Base-by-base conservation (phyloP, 169 alveolate genomes). In the Plasmodium malariae region DNA sequence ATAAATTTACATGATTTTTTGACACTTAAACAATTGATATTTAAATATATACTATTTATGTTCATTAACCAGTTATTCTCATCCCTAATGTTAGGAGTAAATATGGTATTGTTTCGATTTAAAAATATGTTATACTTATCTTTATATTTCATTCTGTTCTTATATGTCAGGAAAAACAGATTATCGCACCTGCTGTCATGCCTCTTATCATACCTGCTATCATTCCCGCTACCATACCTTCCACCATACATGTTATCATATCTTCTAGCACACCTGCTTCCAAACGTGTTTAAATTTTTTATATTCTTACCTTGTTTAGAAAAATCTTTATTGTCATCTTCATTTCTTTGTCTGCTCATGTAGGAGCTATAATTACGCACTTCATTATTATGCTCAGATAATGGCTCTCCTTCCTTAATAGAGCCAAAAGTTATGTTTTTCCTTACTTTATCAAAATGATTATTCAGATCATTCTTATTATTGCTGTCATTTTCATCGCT, bases 1-100 rank as follows among this genome's bases (percentile, higher is more conserved):
- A 54, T 45, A 9, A 78, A 36, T n/a, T 78, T 78, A 45, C 19
- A 78, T 14, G 76, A 28, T 17, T 36, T 78, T 48, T 78, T 78
- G 12, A 40, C 32, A 0, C 71, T 48, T 36, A 43, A 24, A 1
- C 45, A 43, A n/a, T 63, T 78, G 60, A 37, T 69, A 45, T 28
- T 17, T 12, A 78, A 21, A 48, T 62, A 45, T 11, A 65, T 67
- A 60, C 55, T 45, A 30, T 78, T 78, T 30, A 78, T 78, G 55
- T 69, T 78, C 6, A 78, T 32, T 21, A 78, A 37, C 65, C 89
- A 78, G 19, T 78, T 78, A 14, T 78, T 62, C 30, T 78, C 89
- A 4, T 78, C 89, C 67, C 63, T 78, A 60, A 78, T 78, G 54
- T 78, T 78, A 19, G 89, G 89, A 76, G 63, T 78, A 63, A 78